Conservation (phyloP, 805 yeast species). For the Yarrowia deformans region DNA sequence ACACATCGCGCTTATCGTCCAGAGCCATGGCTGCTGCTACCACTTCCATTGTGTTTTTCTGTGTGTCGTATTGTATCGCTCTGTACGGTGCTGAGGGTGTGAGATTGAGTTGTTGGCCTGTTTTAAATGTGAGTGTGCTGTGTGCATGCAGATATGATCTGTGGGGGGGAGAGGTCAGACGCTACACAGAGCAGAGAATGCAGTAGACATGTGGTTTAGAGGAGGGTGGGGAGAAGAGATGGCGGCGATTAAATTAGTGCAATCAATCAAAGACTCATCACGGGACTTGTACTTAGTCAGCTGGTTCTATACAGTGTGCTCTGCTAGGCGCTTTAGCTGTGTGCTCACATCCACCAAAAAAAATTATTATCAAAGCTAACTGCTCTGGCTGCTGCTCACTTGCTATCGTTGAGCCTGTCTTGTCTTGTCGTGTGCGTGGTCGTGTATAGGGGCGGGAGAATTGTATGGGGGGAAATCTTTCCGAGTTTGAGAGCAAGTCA, state of each 20-base stretch:
- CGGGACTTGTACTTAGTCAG: background rate
- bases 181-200: background rate
- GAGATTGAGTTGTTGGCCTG: constrained; percentile 7
- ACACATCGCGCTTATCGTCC: constrained; percentile 31
- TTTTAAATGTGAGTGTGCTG: background rate
- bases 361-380: background rate
- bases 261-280: background rate
- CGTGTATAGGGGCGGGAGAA: background rate
- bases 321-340: no score
- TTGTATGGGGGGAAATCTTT: background rate
- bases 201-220: background rate
- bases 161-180: constrained; percentile 10
- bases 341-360: no score
- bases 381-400: background rate
- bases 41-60: constrained; percentile 15
- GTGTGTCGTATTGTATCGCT: background rate
- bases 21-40: constrained; percentile 38
- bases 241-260: constrained; percentile 1
- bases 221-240: no score
- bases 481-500: background rate
- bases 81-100: background rate
- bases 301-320: background rate
- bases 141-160: constrained; percentile 23
- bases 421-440: constrained; percentile 1
- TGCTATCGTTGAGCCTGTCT: background rate